Evolutionary conservation across 2,329 filamentous ascomycete genomes (phyloP), one percentile per base, ranked within the genome.

Genomic region (Scedosporium minutisporum): DNA sequence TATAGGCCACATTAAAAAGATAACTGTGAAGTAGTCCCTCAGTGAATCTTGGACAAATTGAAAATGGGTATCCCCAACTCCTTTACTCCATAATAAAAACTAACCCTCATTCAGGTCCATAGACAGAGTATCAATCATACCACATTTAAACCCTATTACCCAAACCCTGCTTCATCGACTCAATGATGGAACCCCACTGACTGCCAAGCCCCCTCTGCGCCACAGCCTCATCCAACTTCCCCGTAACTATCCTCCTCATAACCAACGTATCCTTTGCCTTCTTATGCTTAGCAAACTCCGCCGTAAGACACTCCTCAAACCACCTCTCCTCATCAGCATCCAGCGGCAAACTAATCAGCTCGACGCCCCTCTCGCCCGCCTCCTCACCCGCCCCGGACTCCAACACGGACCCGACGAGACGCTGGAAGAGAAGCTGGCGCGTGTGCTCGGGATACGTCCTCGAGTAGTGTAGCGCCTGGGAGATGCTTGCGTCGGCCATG

Each of bases 271-370:
- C 90, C 70, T 84, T 87, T 3, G 88, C 86, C 25, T 83, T 84
- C 65, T 82, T 84, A 6, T 88, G 75, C 51, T 78, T 81, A 68
- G 84, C 85, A 2, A 88, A 89, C 55, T 85, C 84, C 10, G 88
- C 87, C 4, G 78, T 76, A 44, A 96, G 76, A 63, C 82, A 88
- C 27, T 88, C 83, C 66, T 88, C 85, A 65, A 96, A 85, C 88
- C 89, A 93, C 4, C 71, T 71, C 70, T 93, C 89, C 70, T 96
- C 91, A 18, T 83, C 77, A 1, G 78, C 71, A 63, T 85, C 85
- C n/a, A 96, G 82, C 0, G 90, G 89, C 65, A 93, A 74, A 65
- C 87, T 87, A 7, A 91, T 82, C 0, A 96, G 78, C 71, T 93
- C 88, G 57, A 85, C 82, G 0, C 86, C 85, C 18, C 83, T 82